Conservation (phyloP, 2,329 filamentous ascomycete species). For the Xylaria sp. region DNA sequence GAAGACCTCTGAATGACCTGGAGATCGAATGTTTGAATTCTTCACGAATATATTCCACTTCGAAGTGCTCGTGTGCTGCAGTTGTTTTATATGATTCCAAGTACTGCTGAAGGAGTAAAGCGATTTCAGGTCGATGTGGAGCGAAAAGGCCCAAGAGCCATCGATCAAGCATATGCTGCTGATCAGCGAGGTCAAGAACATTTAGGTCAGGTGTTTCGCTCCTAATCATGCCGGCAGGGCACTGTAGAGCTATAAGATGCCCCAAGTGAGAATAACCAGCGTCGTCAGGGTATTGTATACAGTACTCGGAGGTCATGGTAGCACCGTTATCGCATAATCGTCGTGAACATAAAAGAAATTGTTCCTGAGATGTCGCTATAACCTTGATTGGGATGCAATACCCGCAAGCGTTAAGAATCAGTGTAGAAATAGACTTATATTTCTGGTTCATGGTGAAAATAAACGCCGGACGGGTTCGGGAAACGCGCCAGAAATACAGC, state of each 20-base stretch:
- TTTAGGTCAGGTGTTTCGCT: slow-evolving; percentile 17
- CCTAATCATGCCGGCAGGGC: background rate
- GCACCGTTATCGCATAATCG: background rate
- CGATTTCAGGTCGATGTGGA: slow-evolving; percentile 10
- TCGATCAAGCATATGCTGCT: slow-evolving; percentile 25
- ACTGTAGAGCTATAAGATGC: background rate
- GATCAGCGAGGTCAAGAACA: slow-evolving; percentile 10
- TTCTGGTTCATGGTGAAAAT: background rate
- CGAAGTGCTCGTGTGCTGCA: background rate
- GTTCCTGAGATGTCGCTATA: background rate
- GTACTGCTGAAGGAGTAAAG: slow-evolving; percentile 18
- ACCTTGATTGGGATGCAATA: slow-evolving; percentile 1
- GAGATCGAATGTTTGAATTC: background rate
- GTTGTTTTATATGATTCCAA: slow-evolving; percentile 2
- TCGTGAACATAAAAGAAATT: background rate
- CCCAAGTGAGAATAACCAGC: slow-evolving; percentile 12
- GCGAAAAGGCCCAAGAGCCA: slow-evolving; percentile 31
- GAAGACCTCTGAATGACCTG: background rate
- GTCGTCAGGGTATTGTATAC: no score
- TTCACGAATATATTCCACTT: slow-evolving; percentile 9
- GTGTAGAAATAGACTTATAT: background rate
- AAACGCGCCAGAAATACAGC: background rate
- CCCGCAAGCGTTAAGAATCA: background rate
- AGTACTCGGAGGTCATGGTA: no score
- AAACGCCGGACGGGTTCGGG: background rate